phyloP scores from a whole-genome alignment of 2,329 filamentous ascomycete genomes.

The Beauveria sp. region DNA sequence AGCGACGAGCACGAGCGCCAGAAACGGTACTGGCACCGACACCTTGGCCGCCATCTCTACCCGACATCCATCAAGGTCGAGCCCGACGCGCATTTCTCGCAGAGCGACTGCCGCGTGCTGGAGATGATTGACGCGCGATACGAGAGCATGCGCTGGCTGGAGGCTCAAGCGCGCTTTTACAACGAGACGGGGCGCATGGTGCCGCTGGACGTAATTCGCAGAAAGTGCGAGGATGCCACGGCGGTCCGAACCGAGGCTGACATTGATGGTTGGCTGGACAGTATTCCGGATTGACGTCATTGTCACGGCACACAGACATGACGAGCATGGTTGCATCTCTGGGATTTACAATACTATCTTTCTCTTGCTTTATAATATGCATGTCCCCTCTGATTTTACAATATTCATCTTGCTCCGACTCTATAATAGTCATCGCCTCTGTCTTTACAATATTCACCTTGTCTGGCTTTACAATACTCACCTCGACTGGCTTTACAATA shows the following conservation, averaged over 20 bases:
- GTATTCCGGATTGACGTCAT: not conserved
- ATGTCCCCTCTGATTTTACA: too few species aligned
- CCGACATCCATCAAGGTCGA: conserved; percentile 17
- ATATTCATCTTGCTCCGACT: not conserved
- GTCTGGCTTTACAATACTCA: not conserved
- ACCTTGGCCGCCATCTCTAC: conserved; percentile 25
- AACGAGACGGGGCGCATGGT: conserved; percentile 36
- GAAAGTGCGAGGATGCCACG: conserved; percentile 19
- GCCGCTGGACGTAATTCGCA: conserved; percentile 29
- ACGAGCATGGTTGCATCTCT: not conserved
- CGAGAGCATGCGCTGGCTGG: conserved; percentile 28
- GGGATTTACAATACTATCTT: too few species aligned
- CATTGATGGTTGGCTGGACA: not conserved
- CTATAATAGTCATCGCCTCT: not conserved
- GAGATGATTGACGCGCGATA: conserved; percentile 27
- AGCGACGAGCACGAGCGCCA: conserved; percentile 16
- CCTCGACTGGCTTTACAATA: too few species aligned
- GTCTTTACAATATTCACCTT: not conserved
- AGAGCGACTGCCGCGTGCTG: conserved; percentile 28
- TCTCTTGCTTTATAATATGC: not conserved
- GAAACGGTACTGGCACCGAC: conserved; percentile 23
- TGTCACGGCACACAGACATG: not conserved
- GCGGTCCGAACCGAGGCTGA: not conserved
- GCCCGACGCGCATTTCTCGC: conserved; percentile 20
- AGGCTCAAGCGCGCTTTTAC: conserved; percentile 37